Base-by-base conservation (phyloP, 495 filamentous ascomycete species). In the Penicillium verhagenii region DNA sequence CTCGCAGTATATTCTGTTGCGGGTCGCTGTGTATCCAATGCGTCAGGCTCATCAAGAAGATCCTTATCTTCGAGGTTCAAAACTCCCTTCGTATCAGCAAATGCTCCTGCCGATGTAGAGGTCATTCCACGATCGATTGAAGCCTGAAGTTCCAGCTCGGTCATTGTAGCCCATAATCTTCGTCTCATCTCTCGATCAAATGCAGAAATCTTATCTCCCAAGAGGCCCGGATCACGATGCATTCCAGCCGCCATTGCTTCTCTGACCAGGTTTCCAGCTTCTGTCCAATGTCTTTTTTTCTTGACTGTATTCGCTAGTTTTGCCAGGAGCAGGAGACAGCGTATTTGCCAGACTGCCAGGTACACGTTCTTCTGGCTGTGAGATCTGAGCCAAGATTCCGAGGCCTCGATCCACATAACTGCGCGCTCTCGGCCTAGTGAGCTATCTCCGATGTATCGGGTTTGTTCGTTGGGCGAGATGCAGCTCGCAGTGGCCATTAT, bases 81-180 rank as follows among this genome's bases (percentile, higher is more conserved):
- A 0, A 80, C 80, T 0, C 73, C 51, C 31, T 65, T 65, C 1
- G 74, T 80, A 61, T 84, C 80, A 43, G 79, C 79, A 0, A 80
- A 72, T 18, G 79, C 62, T 13, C 72, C 64, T 0, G 76, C 76
- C 4, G 82, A 74, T 23, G 69, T 70, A 2, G 79, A 79, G 2
- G 75, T 73, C 75, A 81, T 79, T n/a, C 72, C 82, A 0, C 79
- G 72, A 39, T 81, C 79, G 1, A 82, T 56, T 2, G 78, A 77
- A 1, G 78, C 66, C 55, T 84, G 82, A 3, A 82, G 58, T 33
- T 67, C 63, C 43, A 85, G 54, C 46, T 86, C 83, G 6, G 79
- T 56, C 10, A 86, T 77, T 3, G 81, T 84, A 6, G 70, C 71
- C 83, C 83, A 86, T 13, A 85, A 54, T 25, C 83, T 65, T 31